Evolutionary conservation across 768 basidiomycete genomes (phyloP), one percentile per base, ranked within the genome.

Genomic region (Rhizopogon salebrosus): DNA sequence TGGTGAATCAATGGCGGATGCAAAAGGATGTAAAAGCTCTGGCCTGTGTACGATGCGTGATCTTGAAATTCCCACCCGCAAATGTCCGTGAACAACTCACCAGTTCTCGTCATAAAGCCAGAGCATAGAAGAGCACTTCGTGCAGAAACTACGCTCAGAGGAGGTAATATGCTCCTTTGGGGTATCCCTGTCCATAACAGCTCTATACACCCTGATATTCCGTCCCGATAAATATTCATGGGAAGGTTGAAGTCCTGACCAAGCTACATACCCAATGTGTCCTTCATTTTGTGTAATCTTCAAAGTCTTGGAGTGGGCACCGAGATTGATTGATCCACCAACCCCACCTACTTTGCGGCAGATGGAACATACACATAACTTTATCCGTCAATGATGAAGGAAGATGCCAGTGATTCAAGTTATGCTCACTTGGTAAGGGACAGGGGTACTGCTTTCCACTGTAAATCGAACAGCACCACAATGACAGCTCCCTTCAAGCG

Each of bases 281-380:
- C 80, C 80, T 48, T 79, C 72, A 1, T 84, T 84, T 31, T 68
- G 57, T 48, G 77, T 72, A 38, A 86, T 62, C 37, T 77, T 66
- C 43, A 87, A 66, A 0, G 80, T 80, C 1, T 79, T 63, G 13
- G 70, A 70, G 41, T 77, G 67, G 1, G 76, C 85, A 22, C 82
- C 80, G n/a, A 87, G 76, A 55, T 86, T 86, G 62, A 86, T 75
- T 2, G 83, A 80, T 0, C 85, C 84, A 11, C 84, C 82, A 0
- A 69, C 69, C 13, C 85, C 85, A 36, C 84, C 84, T 9, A 84
- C 82, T 64, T 87, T 87, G 53, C 85, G 79, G 60, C 85, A 87
- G 55, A 87, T 85, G 31, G 83, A 85, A 62, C 85, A 87, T 5
- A 80, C 49, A 58, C 85, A 87, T 29, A 86, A 62, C 80, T 84